phyloP scores from a whole-genome alignment of 2,329 filamentous ascomycete genomes.

The Sarocladium oryzae region DNA sequence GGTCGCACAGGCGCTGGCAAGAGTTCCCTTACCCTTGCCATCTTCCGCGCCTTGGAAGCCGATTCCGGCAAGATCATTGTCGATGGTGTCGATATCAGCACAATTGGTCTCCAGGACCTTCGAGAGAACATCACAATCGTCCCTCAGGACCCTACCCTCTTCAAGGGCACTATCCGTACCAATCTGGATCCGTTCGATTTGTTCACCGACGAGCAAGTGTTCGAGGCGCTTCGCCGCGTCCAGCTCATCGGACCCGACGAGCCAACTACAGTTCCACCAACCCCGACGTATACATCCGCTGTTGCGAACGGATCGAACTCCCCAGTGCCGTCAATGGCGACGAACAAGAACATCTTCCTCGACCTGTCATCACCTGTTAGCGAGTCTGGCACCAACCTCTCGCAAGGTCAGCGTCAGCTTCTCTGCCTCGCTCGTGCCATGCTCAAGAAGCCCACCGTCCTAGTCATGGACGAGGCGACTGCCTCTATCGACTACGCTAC shows the following conservation, averaged over 20 bases:
- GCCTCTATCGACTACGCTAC: constrained; percentile 96
- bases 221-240: constrained; percentile 76
- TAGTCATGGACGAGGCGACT: constrained; percentile 99
- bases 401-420: constrained; percentile 91
- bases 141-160: constrained; percentile 91
- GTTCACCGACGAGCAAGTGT: constrained; percentile 88
- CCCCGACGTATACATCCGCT: constrained; percentile 15
- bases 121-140: constrained; percentile 95
- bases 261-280: constrained; percentile 23
- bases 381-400: constrained; percentile 90
- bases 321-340: constrained; percentile 33
- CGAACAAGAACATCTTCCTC: constrained; percentile 93
- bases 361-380: constrained; percentile 78
- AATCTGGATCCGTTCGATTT: constrained; percentile 90
- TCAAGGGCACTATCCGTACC: constrained; percentile 82
- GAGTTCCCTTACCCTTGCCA: constrained; percentile 84
- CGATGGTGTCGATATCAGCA: constrained; percentile 82
- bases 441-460: constrained; percentile 81
- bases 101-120: constrained; percentile 87
- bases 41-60: constrained; percentile 91
- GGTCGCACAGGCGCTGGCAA: constrained; percentile 94
- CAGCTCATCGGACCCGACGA: constrained; percentile 70
- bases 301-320: constrained; percentile 12
- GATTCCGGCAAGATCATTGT: constrained; percentile 85
- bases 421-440: constrained; percentile 89